Evolutionary conservation across 1,284 basidiomycete genomes (phyloP), one percentile per base, ranked within the genome.

Genomic region (Apiotrichum veenhuisii): DNA sequence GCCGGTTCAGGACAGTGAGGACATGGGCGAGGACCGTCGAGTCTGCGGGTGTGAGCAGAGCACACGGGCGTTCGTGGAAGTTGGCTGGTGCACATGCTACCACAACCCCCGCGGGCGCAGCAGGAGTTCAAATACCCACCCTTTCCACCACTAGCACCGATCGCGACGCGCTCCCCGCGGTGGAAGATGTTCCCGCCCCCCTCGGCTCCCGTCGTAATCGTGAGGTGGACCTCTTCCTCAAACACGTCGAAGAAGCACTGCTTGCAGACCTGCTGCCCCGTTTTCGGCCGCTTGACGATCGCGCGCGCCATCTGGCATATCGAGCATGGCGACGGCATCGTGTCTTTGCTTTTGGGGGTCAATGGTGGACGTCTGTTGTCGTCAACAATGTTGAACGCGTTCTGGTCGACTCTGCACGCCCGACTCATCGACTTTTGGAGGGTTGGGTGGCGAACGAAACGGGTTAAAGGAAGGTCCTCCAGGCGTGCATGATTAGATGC

Each of bases 121-220:
- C 14, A 20, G 11, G 11, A 10, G 7, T 7, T 11, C 15, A 60
- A 40, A 57, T 33, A 68, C 77, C 48, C 52, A 91, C 93, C 93
- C 83, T 99, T 99, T 44, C 95, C 96, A 54, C 95, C 95, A 52
- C 92, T 96, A 52, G 96, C 95, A 45, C 95, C 95, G 60, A 99
- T 98, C 25, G 95, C 96, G 37, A 99, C 93, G 60, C 84, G 82
- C 77, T 99, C 93, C 34, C 95, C 93, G n/a, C 84, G 82, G 68
- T 85, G 84, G 80, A 99, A 99, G 15, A 98, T 82, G 37, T 72
- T 70, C 33, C 83, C 79, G 0, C 88, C 83, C 64, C 87, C 82
- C 3, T 80, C 84, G 7, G 20, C 62, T 18, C 62, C 55, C 11
- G 23, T 46, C 18, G 68, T 59, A 69, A 98, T 97, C 0, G 96